Percentiles rank a stretch among this genome's conserved stretches.
phyloP scores from a whole-genome alignment of 1,284 basidiomycete species.

The Naganishia sp. region DNA sequence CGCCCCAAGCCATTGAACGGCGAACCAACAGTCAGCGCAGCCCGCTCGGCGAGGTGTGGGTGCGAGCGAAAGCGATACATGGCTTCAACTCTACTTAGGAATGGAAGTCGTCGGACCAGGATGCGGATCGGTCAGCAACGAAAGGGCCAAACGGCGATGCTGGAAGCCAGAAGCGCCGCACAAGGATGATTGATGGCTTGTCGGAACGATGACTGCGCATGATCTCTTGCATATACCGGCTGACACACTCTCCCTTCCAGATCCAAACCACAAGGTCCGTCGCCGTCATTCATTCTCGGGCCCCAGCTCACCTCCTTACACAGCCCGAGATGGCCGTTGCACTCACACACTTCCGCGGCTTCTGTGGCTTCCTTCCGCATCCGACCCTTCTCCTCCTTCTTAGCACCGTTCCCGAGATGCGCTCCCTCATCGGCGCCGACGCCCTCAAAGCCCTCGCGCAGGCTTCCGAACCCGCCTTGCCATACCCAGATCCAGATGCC shows the following conservation, averaged over 20 bases:
- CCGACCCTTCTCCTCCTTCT: conserved; percentile 70
- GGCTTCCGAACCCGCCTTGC: conserved; percentile 58
- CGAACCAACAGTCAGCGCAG: no score
- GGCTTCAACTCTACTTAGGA: no score
- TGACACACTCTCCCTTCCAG: conserved; percentile 52
- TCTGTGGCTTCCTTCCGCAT: conserved; percentile 88
- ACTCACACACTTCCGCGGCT: conserved; percentile 76
- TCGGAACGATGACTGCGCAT: no score
- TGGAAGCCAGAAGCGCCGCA: no score
- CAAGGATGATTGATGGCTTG: no score
- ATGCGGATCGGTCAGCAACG: no score
- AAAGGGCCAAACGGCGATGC: no score
- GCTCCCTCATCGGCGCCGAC: conserved; percentile 64
- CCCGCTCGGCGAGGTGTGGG: no score
- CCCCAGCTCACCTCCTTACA: conserved; percentile 21
- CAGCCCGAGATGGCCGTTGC: conserved; percentile 91
- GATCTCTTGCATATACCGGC: neutral
- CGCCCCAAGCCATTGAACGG: no score
- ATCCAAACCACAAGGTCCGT: conserved; percentile 78
- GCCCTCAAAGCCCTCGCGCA: conserved; percentile 57
- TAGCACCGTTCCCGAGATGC: conserved; percentile 72
- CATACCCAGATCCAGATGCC: conserved; percentile 24
- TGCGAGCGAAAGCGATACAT: no score
- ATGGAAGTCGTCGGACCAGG: no score
- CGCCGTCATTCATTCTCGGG: neutral